Evolutionary conservation across 768 basidiomycete genomes (phyloP).

Genomic region (Mycena filopes): DNA sequence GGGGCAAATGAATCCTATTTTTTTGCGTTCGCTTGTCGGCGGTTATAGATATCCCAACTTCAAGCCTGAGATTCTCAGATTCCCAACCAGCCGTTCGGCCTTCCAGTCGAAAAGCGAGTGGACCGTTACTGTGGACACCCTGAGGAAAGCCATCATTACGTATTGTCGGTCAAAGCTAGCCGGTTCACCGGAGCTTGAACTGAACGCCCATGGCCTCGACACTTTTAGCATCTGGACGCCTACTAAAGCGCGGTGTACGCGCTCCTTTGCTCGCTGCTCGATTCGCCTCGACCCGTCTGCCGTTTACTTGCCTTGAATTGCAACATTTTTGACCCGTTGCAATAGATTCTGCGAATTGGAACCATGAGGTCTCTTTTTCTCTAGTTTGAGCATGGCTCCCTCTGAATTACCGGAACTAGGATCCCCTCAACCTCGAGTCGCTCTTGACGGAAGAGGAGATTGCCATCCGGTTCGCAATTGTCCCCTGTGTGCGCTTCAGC

Average conservation of each 20-base stretch:
- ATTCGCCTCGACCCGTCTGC: constrained; percentile 18
- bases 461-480: constrained; percentile 75
- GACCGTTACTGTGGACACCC: too few species aligned
- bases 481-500: constrained; percentile 7
- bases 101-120: too few species aligned
- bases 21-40: too few species aligned
- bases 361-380: constrained; percentile 18
- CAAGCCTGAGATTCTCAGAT: too few species aligned
- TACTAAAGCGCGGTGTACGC: constrained; percentile 1
- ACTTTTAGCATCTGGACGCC: background rate
- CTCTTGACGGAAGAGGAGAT: constrained; percentile 90
- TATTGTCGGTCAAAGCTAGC: background rate
- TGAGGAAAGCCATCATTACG: too few species aligned
- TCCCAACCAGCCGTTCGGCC: too few species aligned
- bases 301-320: background rate
- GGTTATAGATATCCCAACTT: too few species aligned
- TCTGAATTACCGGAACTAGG: constrained; percentile 56
- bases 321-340: background rate
- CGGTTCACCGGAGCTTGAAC: background rate
- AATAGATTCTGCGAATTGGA: constrained; percentile 9
- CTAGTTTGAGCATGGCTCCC: background rate
- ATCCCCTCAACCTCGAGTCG: constrained; percentile 83
- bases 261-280: background rate
- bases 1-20: too few species aligned
- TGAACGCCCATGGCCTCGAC: background rate